These are phyloP conservation scores for Xylariaceae sp. DNA, from an alignment of 2,329 filamentous ascomycete species.

Conservation along the genomic window DNA sequence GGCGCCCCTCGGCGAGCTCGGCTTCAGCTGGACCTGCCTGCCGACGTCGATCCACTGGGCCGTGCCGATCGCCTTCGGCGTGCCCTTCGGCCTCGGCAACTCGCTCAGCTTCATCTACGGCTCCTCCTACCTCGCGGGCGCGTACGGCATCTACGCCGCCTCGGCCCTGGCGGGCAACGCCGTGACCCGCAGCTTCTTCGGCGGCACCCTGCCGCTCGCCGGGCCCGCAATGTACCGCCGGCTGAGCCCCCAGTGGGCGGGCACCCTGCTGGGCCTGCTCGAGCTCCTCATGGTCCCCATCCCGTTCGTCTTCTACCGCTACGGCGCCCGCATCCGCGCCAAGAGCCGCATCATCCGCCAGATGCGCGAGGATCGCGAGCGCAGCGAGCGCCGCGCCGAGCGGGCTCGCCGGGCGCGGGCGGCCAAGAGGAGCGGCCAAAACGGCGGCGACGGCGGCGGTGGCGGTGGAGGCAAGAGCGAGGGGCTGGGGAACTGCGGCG, in stretches of 20 bases:
- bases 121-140: slow-evolving; percentile 69
- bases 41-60: slow-evolving; percentile 74
- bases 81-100: slow-evolving; percentile 74
- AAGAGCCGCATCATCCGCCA: slow-evolving; percentile 41
- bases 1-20: slow-evolving; percentile 71
- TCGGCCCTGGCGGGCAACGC: slow-evolving; percentile 74
- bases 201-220: slow-evolving; percentile 71
- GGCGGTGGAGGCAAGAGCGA: too few relatives aligned
- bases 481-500: too few relatives aligned
- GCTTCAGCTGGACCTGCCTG: slow-evolving; percentile 82
- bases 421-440: too few relatives aligned
- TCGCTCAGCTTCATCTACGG: slow-evolving; percentile 75
- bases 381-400: slow-evolving; percentile 26
- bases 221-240: slow-evolving; percentile 63
- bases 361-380: slow-evolving; percentile 38
- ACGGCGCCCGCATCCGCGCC: slow-evolving; percentile 45
- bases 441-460: too few relatives aligned
- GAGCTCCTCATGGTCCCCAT: slow-evolving; percentile 72
- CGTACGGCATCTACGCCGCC: slow-evolving; percentile 76
- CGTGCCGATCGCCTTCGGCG: slow-evolving; percentile 67
- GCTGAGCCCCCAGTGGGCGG: slow-evolving; percentile 70
- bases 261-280: slow-evolving; percentile 65
- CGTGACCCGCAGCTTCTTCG: slow-evolving; percentile 63
- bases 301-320: slow-evolving; percentile 68
- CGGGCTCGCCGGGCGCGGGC: too few relatives aligned